Base-by-base conservation (phyloP, 2,329 filamentous ascomycete genomes). In the Ceratocystis variospora region DNA sequence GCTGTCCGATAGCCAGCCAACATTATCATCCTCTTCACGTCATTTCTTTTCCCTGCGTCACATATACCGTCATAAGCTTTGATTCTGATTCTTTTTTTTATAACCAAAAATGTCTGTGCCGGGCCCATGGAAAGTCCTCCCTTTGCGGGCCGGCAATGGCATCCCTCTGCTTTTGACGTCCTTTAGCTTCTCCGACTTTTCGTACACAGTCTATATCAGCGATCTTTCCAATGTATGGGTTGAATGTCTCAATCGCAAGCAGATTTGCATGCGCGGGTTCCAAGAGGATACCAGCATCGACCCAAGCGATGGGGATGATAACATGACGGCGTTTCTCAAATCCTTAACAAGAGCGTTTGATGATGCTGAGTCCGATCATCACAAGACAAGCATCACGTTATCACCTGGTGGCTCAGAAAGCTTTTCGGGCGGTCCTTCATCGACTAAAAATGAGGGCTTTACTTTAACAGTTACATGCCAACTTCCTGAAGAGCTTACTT, bases 201-300 rank as follows among this genome's bases (percentile, higher is more conserved):
- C 83, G 10, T 92, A 92, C 75, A 79, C 77, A 1, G 73, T 92
- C 33, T 79, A 83, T 67, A 72, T 93, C 48, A 90, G 87, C 1
- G 89, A 93, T 72, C 79, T 91, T 68, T 85, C 82, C 72, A 82
- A 85, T 70, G 77, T 91, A n/a, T 94, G 89, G 89, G 76, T 77
- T 31, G 88, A 92, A 74, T 78, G 74, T 7, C 75, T 91, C 25
- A 80, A 84, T 66, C 78, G 83, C 25, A 78, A 77, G n/a, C 79
- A 77, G 10, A 87, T 93, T 66, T 80, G 85, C 66, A 76, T 79
- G 68, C 82, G 87, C 68, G 87, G 84, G 37, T 78, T 83, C 66
- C 76, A 81, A 28, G 80, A 86, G 70, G 80, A 84, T 70, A 88
- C 86, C 17, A 85, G 82, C 68, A 90, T 93, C 68, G 88, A 93